These are phyloP conservation scores for Lanmaoa pseudosensibilis DNA, from an alignment of 768 basidiomycete genomes.

Conservation along the genomic window DNA sequence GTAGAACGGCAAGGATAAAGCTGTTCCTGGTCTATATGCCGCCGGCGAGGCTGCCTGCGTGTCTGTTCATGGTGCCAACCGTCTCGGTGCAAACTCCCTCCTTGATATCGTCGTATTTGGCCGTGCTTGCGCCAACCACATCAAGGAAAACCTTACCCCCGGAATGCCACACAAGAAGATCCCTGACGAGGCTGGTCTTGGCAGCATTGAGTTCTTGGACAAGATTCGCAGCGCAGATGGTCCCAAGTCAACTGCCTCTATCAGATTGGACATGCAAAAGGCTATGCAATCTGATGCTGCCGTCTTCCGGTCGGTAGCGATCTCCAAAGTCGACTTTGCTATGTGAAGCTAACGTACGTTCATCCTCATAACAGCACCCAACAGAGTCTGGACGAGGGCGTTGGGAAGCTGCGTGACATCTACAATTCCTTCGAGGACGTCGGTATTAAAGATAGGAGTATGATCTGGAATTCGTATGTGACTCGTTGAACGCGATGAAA, in stretches of 20 bases:
- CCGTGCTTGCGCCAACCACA: constrained; percentile 98
- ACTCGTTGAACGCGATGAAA: neutral
- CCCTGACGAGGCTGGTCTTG: constrained; percentile 80
- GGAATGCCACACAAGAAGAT: constrained; percentile 90
- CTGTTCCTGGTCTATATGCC: constrained; percentile 96
- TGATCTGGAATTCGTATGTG: constrained; percentile 99
- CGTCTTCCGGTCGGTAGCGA: constrained; percentile 75
- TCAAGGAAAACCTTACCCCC: constrained; percentile 84
- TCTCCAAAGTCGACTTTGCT: neutral
- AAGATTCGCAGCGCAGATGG: constrained; percentile 83
- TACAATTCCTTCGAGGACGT: constrained; percentile 89
- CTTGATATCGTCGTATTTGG: constrained; percentile 99
- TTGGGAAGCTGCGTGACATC: constrained; percentile 78
- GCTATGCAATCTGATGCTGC: constrained; percentile 98
- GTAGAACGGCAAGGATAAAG: constrained; percentile 82
- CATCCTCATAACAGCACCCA: constrained; percentile 63
- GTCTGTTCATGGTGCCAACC: constrained; percentile 98
- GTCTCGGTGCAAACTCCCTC: constrained; percentile 98
- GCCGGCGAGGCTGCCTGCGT: constrained; percentile 99
- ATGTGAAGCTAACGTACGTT: constrained; percentile 2
- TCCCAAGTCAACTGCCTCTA: constrained; percentile 81
- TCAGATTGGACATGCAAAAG: constrained; percentile 97
- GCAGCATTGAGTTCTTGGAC: constrained; percentile 86
- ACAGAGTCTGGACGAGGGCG: constrained; percentile 86
- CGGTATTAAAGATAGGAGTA: constrained; percentile 95